These are phyloP conservation scores for Vigna reflexopilosa DNA, from an alignment of 306 rosid species.

Conservation along the genomic window DNA sequence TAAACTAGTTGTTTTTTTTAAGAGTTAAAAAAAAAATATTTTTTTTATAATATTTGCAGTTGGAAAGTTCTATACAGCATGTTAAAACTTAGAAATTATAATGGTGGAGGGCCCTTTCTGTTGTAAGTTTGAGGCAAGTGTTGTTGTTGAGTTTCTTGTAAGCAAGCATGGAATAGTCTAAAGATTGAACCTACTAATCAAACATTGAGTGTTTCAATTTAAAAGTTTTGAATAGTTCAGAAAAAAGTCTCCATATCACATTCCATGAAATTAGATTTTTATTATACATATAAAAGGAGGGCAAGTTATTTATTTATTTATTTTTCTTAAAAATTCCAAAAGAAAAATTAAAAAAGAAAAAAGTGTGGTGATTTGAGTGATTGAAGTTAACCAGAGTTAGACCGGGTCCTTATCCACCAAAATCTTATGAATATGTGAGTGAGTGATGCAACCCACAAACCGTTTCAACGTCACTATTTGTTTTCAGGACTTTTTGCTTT, in stretches of 20 bases:
- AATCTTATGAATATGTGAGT: neutral
- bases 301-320: no score
- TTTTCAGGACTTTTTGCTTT: neutral
- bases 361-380: neutral
- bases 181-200: neutral
- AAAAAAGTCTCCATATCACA: neutral
- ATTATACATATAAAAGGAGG: no score
- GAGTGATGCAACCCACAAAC: neutral
- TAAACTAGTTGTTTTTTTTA: no score
- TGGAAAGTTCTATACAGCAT: no score
- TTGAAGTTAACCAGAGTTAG: neutral
- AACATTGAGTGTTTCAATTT: constrained; percentile 14
- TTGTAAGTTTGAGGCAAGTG: neutral
- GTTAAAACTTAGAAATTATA: no score
- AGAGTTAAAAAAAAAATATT: no score
- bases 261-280: neutral
- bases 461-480: constrained; percentile 6
- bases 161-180: neutral
- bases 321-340: no score
- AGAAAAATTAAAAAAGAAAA: neutral
- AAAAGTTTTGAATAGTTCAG: neutral
- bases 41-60: no score
- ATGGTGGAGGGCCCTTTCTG: no score
- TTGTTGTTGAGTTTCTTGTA: neutral
- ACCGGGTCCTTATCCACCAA: neutral